These are phyloP conservation scores for Trametes cubensis DNA, from an alignment of 768 basidiomycete species.

Conservation along the genomic window DNA sequence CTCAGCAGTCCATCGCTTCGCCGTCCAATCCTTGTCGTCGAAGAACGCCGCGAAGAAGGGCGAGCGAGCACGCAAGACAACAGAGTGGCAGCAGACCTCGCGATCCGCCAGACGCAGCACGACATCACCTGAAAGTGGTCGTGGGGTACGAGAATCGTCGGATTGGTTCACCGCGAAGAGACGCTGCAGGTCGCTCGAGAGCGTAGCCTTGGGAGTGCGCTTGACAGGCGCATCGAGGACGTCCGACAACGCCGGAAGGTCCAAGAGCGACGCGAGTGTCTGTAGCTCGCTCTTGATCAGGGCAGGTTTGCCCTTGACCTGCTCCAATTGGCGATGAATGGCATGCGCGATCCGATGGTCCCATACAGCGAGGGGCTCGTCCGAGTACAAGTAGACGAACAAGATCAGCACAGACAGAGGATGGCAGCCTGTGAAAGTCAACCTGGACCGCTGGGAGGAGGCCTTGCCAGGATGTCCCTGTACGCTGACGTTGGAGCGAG, in stretches of 20 bases:
- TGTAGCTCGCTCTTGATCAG: slow-evolving; percentile 68
- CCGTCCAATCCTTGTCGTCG: slow-evolving; percentile 80
- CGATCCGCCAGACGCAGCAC: slow-evolving; percentile 70
- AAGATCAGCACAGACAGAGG: slow-evolving; percentile 74
- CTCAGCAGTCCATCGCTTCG: slow-evolving; percentile 50
- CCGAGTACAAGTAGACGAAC: slow-evolving; percentile 86
- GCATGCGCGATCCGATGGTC: slow-evolving; percentile 63
- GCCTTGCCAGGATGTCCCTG: slow-evolving; percentile 18
- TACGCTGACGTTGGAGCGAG: slow-evolving; percentile 37
- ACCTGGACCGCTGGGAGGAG: slow-evolving; percentile 7
- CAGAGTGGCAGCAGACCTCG: slow-evolving; percentile 68
- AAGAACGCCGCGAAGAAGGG: slow-evolving; percentile 86
- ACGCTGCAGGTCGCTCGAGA: slow-evolving; percentile 51
- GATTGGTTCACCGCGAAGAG: slow-evolving; percentile 49
- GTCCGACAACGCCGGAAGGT: slow-evolving; percentile 54
- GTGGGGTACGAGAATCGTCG: not conserved
- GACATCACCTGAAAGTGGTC: slow-evolving; percentile 61
- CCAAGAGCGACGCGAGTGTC: slow-evolving; percentile 56
- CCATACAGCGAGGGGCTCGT: slow-evolving; percentile 82
- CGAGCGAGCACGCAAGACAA: slow-evolving; percentile 79
- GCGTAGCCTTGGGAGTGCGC: slow-evolving; percentile 48
- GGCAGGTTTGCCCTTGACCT: slow-evolving; percentile 44
- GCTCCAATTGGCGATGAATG: slow-evolving; percentile 44
- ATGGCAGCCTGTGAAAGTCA: slow-evolving; percentile 58
- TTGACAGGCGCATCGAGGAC: slow-evolving; percentile 68